phyloP scores from a whole-genome alignment of 2,329 filamentous ascomycete species.

The Hypoxylon sp. region DNA sequence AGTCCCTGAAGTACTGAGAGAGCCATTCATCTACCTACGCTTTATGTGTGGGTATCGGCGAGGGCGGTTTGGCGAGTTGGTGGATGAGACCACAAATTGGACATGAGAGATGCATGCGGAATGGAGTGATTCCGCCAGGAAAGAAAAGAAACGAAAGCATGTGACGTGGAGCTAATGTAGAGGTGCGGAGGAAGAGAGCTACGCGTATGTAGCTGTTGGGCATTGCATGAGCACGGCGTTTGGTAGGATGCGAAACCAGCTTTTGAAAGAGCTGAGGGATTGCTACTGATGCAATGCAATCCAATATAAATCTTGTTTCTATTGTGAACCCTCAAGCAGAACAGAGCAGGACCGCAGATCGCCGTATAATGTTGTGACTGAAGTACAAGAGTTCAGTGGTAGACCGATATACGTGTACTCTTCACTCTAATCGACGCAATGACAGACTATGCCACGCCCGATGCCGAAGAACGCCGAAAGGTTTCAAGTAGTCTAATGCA shows the following conservation, averaged over 20 bases:
- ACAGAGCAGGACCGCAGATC: neutral
- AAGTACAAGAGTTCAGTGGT: too few species aligned
- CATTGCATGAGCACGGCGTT: slow-evolving; percentile 55
- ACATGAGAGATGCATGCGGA: slow-evolving; percentile 12
- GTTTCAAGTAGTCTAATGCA: neutral
- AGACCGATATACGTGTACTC: too few species aligned
- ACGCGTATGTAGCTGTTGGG: slow-evolving; percentile 23
- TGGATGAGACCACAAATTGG: slow-evolving; percentile 16
- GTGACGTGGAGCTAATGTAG: slow-evolving; percentile 32
- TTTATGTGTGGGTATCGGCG: neutral
- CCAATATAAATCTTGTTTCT: slow-evolving; percentile 31
- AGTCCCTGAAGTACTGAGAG: slow-evolving; percentile 55
- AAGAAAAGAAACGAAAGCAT: slow-evolving; percentile 19
- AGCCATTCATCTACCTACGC: neutral
- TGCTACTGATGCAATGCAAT: slow-evolving; percentile 18
- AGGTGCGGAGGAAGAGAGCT: slow-evolving; percentile 29
- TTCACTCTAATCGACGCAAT: neutral
- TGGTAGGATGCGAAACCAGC: slow-evolving; percentile 28
- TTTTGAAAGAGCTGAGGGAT: slow-evolving; percentile 12
- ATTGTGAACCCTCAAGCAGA: slow-evolving; percentile 13
- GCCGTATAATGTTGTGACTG: neutral
- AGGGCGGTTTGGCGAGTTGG: neutral
- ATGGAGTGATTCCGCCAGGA: slow-evolving; percentile 2
- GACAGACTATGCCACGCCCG: neutral
- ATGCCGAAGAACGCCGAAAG: neutral